Conservation (phyloP, 495 filamentous ascomycete species). For the Daldinia vernicosa region DNA sequence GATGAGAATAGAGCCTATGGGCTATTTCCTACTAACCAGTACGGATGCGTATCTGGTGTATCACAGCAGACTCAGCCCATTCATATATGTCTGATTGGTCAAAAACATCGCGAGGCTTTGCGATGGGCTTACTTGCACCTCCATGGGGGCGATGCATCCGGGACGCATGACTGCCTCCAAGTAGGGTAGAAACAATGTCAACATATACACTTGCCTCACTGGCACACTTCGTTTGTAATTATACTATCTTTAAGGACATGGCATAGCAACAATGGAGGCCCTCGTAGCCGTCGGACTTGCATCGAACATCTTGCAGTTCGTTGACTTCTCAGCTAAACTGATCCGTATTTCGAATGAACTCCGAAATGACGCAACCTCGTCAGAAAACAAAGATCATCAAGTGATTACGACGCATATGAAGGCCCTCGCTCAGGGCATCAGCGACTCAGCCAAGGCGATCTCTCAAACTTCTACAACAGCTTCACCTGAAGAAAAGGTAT, state of each 20-base stretch:
- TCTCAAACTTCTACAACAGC: conserved; percentile 13
- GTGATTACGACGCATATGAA: conserved; percentile 22
- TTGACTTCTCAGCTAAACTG: conserved; percentile 42
- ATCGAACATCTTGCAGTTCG: conserved; percentile 45
- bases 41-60: neutral
- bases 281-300: conserved; percentile 43
- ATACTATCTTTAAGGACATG: neutral
- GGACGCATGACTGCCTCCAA: neutral
- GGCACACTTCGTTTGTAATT: too few species aligned
- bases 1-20: neutral
- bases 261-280: conserved; percentile 39
- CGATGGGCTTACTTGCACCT: neutral
- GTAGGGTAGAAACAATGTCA: neutral
- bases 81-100: neutral
- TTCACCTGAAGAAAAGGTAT: conserved; percentile 12
- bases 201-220: neutral
- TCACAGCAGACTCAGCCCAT: neutral
- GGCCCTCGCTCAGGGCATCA: conserved; percentile 17
- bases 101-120: neutral
- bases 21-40: too few species aligned
- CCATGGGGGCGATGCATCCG: conserved; percentile 2
- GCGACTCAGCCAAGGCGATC: conserved; percentile 11
- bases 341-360: conserved; percentile 35
- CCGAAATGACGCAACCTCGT: conserved; percentile 33
- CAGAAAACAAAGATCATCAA: conserved; percentile 20